Percentiles rank a stretch among this genome's conserved stretches.
Conservation (phyloP, 371 early-diverging fungal genomes). For the Syncephalis fuscata region DNA sequence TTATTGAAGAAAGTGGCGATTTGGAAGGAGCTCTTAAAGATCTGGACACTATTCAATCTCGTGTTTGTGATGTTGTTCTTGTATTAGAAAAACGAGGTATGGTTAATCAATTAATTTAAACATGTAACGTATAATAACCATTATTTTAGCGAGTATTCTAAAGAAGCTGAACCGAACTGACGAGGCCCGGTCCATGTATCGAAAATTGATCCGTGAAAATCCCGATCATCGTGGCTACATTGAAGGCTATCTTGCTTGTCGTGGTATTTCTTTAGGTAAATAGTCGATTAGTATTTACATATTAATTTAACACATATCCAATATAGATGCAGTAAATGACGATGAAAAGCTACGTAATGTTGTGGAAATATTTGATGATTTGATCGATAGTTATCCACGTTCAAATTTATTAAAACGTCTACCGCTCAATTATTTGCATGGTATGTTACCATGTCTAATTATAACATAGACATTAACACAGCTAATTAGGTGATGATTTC, state of each 20-base stretch:
- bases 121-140: background rate
- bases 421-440: slow-evolving; percentile 54
- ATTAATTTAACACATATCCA: no score
- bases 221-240: slow-evolving; percentile 63
- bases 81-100: slow-evolving; percentile 50
- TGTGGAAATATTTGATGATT: slow-evolving; percentile 21
- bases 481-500: slow-evolving; percentile 30
- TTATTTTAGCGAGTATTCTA: slow-evolving; percentile 24
- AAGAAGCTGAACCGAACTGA: slow-evolving; percentile 40
- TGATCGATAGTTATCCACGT: slow-evolving; percentile 54
- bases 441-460: no score
- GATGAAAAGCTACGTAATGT: no score
- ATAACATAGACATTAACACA: no score
- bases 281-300: slow-evolving; percentile 13
- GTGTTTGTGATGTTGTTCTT: slow-evolving; percentile 51
- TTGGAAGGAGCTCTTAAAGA: slow-evolving; percentile 53
- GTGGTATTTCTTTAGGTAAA: slow-evolving; percentile 16
- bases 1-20: slow-evolving; percentile 70
- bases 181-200: slow-evolving; percentile 60
- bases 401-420: slow-evolving; percentile 63
- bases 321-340: slow-evolving; percentile 6
- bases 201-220: slow-evolving; percentile 54
- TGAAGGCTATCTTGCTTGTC: slow-evolving; percentile 14
- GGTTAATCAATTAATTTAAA: background rate
- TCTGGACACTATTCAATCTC: slow-evolving; percentile 42